A percentile compares a stretch with the other conserved stretches of the same genome.
Conservation (phyloP, 1,139 yeast species). For the Yamadazyma trypodendri region DNA sequence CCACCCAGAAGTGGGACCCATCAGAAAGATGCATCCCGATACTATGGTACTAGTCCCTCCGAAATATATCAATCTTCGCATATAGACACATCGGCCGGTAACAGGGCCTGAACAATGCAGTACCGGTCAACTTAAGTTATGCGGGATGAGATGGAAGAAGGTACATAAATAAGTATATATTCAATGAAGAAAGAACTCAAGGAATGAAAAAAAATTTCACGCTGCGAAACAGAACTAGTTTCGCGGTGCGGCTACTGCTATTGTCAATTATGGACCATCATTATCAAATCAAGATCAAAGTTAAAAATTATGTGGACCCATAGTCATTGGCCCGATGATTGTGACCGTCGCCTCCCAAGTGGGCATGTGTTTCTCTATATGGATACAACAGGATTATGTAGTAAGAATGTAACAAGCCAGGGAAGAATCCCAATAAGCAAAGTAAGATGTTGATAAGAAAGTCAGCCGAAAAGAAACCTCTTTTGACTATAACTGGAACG, state of each 20-base stretch:
- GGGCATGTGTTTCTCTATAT: conserved; percentile 34
- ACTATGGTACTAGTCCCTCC: background rate
- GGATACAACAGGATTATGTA: conserved; percentile 61
- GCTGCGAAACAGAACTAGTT: background rate
- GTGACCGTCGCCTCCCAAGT: conserved; percentile 33
- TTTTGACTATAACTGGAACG: conserved; percentile 72
- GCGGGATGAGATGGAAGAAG: conserved; percentile 20
- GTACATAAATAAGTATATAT: background rate
- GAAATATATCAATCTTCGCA: conserved; percentile 33
- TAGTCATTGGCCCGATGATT: conserved; percentile 25
- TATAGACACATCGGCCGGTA: conserved; percentile 55
- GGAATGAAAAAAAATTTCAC: background rate
- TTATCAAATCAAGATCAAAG: too few species aligned
- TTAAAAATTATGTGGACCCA: too few species aligned
- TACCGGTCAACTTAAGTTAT: conserved; percentile 49
- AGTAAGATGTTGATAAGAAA: conserved; percentile 72
- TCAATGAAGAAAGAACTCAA: background rate
- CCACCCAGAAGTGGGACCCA: conserved; percentile 1
- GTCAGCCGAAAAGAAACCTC: conserved; percentile 72
- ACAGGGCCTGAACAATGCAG: conserved; percentile 20
- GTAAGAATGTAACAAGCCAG: conserved; percentile 70
- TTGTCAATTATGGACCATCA: too few species aligned
- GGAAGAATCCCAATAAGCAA: conserved; percentile 76
- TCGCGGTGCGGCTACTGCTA: too few species aligned
- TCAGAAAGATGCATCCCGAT: conserved; percentile 1